Conservation (phyloP, 2,329 filamentous ascomycete species). For the Erysiphe pulchra region DNA sequence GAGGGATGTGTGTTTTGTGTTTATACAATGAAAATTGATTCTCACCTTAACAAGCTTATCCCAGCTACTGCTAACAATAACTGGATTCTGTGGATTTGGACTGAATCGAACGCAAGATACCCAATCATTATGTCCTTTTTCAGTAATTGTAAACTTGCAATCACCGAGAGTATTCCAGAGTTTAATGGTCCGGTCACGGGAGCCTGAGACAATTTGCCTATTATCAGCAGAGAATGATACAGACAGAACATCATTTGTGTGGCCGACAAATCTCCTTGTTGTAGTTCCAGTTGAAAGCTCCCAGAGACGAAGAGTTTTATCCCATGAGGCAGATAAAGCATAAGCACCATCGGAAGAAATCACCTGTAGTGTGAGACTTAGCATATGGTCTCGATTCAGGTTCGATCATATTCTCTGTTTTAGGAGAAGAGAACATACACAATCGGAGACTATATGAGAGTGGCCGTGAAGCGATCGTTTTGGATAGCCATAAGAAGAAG, state of each 20-base stretch:
- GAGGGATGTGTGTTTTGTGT: no score
- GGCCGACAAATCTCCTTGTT: conserved; percentile 94
- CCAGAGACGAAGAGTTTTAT: conserved; percentile 99
- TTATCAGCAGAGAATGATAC: conserved; percentile 99
- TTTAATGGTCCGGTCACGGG: conserved; percentile 97
- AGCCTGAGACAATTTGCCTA: conserved; percentile 98
- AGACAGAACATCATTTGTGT: conserved; percentile 98
- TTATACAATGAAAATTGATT: conserved; percentile 10
- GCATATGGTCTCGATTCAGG: conserved; percentile 14
- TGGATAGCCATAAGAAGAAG: conserved; percentile 90
- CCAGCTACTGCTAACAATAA: conserved; percentile 96
- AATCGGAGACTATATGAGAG: conserved; percentile 99
- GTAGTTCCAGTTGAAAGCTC: conserved; percentile 93
- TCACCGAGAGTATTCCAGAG: conserved; percentile 99
- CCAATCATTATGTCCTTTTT: conserved; percentile 99
- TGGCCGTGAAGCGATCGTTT: conserved; percentile 97
- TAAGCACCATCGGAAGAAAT: conserved; percentile 99
- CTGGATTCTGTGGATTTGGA: conserved; percentile 99
- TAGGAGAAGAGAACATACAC: conserved; percentile 40
- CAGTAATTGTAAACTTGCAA: conserved; percentile 99
- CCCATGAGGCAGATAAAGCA: conserved; percentile 95
- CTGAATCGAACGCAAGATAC: conserved; percentile 98
- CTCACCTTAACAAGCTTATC: conserved; percentile 99
- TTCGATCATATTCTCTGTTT: conserved; percentile 3
- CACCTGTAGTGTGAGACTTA: conserved; percentile 28